These are phyloP conservation scores for Atractiella rhizophila DNA, from an alignment of 768 basidiomycete genomes.

Conservation along the genomic window DNA sequence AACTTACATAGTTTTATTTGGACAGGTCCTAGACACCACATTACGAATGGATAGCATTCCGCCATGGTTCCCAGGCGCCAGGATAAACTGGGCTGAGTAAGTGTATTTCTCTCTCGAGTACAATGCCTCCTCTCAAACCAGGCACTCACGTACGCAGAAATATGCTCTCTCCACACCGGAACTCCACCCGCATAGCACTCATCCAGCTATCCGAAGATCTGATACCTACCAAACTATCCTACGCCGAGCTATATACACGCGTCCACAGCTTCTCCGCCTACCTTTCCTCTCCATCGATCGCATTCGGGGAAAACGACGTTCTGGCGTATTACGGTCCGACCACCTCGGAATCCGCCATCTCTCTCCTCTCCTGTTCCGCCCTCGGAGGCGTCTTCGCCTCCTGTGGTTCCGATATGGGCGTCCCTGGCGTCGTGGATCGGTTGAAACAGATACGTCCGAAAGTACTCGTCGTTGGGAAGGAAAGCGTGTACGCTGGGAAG, in stretches of 20 bases:
- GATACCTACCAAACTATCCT: conserved; percentile 27
- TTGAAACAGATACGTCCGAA: conserved; percentile 56
- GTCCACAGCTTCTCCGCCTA: too few relatives aligned
- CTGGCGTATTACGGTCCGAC: conserved; percentile 56
- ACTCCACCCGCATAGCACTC: conserved; percentile 35
- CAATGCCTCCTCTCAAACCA: conserved; percentile 30
- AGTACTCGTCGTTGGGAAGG: conserved; percentile 46
- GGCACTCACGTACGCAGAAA: conserved; percentile 11
- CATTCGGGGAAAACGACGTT: conserved; percentile 47
- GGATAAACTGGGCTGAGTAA: conserved; percentile 58
- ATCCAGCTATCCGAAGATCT: conserved; percentile 26
- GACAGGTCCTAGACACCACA: conserved; percentile 30
- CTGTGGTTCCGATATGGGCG: conserved; percentile 59
- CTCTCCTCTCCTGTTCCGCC: conserved; percentile 8
- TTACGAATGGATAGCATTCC: conserved; percentile 38
- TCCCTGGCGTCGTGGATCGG: conserved; percentile 50
- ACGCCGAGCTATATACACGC: conserved; percentile 33
- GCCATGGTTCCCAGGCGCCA: conserved; percentile 41
- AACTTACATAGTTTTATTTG: background rate
- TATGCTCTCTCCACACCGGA: background rate
- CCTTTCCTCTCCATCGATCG: too few relatives aligned
- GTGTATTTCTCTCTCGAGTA: conserved; percentile 46
- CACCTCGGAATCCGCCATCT: conserved; percentile 34
- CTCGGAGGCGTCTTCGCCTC: conserved; percentile 53
- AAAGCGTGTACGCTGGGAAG: conserved; percentile 50